Percentiles rank a stretch among this genome's conserved stretches.
These are phyloP conservation scores for Camillea tinctor DNA, from an alignment of 2,329 filamentous ascomycete genomes.

Conservation along the genomic window DNA sequence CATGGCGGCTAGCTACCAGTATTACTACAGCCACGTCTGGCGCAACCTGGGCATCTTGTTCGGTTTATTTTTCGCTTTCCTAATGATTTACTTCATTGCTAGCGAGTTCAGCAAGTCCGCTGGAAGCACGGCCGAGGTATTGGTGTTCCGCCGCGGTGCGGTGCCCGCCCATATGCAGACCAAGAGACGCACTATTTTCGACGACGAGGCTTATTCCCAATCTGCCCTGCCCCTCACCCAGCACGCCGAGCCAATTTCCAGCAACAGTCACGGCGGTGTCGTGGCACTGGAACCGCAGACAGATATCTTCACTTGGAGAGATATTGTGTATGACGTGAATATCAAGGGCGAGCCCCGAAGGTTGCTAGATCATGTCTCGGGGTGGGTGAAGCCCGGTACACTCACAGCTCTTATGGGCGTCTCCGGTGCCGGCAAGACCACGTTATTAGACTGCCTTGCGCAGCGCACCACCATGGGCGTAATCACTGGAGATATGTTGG, in stretches of 20 bases:
- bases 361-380: conserved; percentile 7
- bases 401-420: conserved; percentile 87
- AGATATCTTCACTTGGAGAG: conserved; percentile 78
- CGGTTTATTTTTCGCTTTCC: conserved; percentile 59
- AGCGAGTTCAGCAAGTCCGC: conserved; percentile 62
- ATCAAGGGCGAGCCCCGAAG: conserved; percentile 65
- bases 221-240: too few relatives aligned
- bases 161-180: too few relatives aligned
- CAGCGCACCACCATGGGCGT: conserved; percentile 82
- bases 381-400: conserved; percentile 89
- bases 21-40: conserved; percentile 60
- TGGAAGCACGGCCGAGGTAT: conserved; percentile 71
- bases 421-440: conserved; percentile 86
- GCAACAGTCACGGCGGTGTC: too few relatives aligned
- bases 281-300: too few relatives aligned
- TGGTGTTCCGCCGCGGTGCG: conserved; percentile 71
- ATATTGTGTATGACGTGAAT: conserved; percentile 72
- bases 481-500: conserved; percentile 75
- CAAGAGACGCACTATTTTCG: too few relatives aligned
- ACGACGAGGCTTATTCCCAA: too few relatives aligned
- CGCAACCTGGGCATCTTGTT: conserved; percentile 68
- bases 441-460: conserved; percentile 79
- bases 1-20: conserved; percentile 52
- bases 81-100: conserved; percentile 52
- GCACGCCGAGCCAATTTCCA: too few relatives aligned